These are phyloP conservation scores for Lactifluus rugatus DNA, from an alignment of 768 basidiomycete species.

Conservation along the genomic window DNA sequence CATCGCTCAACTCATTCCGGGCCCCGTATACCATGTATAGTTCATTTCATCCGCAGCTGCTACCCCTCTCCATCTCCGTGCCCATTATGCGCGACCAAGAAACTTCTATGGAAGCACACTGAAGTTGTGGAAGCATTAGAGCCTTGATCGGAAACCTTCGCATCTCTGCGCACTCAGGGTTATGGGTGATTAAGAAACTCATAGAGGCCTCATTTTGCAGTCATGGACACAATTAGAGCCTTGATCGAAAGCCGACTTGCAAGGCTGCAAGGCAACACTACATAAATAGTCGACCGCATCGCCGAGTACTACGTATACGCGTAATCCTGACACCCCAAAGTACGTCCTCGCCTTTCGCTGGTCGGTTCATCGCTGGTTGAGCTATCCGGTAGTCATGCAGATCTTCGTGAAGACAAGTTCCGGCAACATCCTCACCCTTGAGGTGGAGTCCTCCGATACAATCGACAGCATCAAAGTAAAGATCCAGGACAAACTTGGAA, in stretches of 20 bases:
- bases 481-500: neutral
- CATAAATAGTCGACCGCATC: slow-evolving; percentile 2
- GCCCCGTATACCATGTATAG: no score
- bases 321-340: neutral
- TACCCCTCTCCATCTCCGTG: no score
- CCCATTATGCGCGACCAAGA: neutral
- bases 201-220: neutral
- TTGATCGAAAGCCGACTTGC: no score
- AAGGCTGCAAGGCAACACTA: no score
- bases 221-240: neutral
- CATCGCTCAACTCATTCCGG: no score
- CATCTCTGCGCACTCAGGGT: neutral
- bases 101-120: neutral
- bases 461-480: neutral
- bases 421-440: neutral
- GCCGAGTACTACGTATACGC: neutral
- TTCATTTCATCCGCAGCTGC: no score
- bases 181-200: neutral
- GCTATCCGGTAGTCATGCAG: slow-evolving; percentile 21
- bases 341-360: neutral
- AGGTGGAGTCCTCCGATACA: neutral
- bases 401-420: slow-evolving; percentile 13
- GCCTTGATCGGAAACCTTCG: neutral
- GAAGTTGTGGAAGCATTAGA: neutral
- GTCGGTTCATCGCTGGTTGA: neutral